These are phyloP conservation scores for Plantago elongata DNA, from an alignment of 257 asterid genomes.

Conservation along the genomic window DNA sequence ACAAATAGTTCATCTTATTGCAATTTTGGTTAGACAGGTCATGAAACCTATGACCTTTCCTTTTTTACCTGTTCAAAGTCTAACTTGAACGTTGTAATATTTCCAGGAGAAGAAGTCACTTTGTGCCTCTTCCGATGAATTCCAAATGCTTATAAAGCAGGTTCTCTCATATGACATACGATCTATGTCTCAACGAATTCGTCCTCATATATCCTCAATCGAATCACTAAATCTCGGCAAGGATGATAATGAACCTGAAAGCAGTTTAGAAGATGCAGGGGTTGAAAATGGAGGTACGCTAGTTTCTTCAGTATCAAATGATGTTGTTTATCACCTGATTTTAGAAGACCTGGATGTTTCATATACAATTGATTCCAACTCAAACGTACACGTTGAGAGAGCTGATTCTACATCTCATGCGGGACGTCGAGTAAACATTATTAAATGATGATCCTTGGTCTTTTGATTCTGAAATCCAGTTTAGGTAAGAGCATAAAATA, in stretches of 20 bases:
- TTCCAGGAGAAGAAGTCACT: conserved; percentile 61
- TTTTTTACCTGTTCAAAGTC: background rate
- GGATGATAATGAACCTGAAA: conserved; percentile 14
- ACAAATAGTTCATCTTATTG: too few relatives aligned
- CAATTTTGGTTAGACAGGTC: too few relatives aligned
- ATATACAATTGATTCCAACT: conserved; percentile 54
- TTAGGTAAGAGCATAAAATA: too few relatives aligned
- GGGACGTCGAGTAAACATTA: too few relatives aligned
- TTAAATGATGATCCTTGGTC: too few relatives aligned
- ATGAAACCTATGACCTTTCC: too few relatives aligned
- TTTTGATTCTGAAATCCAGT: too few relatives aligned
- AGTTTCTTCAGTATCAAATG: conserved; percentile 15
- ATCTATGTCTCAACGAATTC: conserved; percentile 71
- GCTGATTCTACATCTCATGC: conserved; percentile 7
- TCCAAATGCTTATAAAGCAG: conserved; percentile 55
- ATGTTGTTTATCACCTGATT: conserved; percentile 54
- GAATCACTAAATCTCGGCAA: conserved; percentile 19
- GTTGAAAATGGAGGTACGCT: conserved; percentile 28
- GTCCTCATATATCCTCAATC: conserved; percentile 31
- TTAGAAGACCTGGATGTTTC: conserved; percentile 70
- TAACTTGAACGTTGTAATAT: background rate
- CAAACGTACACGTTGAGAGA: conserved; percentile 61
- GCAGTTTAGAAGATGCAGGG: conserved; percentile 25
- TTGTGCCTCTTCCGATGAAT: conserved; percentile 61
- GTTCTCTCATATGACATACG: conserved; percentile 90